Base-by-base conservation (phyloP, 225 moss, liverwort and hornwort genomes). In the Sphagnum tenellum region DNA sequence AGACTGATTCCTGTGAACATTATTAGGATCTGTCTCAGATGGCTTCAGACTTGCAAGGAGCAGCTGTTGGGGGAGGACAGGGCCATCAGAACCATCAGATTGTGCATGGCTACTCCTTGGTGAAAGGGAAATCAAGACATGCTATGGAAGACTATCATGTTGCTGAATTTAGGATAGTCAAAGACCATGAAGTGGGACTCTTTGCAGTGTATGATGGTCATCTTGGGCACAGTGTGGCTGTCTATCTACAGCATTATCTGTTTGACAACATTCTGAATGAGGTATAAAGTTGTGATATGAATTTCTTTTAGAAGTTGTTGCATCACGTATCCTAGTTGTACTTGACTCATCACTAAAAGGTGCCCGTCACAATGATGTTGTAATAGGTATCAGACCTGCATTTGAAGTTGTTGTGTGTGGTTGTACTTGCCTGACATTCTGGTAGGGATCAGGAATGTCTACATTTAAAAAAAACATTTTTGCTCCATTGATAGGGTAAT, bases 121-220 rank as follows among this genome's bases (percentile, higher is more conserved):
- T 98, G 75, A 98, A 98, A 79, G 96, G 94, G 68, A 94, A 94
- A 74, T 94, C 94, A 60, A 87, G 90, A 75, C 96, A 98, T 74
- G 85, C 89, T 45, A 98, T 98, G 96, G 96, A 98, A 75, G 96
- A 88, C 77, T 87, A 82, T 64, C 71, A 63, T 50, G 91, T 91
- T 70, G 88, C 96, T 0, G 96, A 98, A 71, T 54, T 80, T 53
- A 89, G 49, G 77, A 85, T 68, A 51, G 80, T 86, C 68, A 73
- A 87, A 46, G 87, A 84, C 5, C 79, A 78, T 5, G 90, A 98
- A 56, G 77, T 98, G 60, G 96, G 96, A 46, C 73, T 98, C 54
- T 98, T 98, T 46, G 96, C 96, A 65, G 93, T 98, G 56, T 98
- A 93, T 65, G 96, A 98, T 73, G 96, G 96, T 8, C 96, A 98